phyloP scores from a whole-genome alignment of 495 filamentous ascomycete species.

The Oidiodendron maius region DNA sequence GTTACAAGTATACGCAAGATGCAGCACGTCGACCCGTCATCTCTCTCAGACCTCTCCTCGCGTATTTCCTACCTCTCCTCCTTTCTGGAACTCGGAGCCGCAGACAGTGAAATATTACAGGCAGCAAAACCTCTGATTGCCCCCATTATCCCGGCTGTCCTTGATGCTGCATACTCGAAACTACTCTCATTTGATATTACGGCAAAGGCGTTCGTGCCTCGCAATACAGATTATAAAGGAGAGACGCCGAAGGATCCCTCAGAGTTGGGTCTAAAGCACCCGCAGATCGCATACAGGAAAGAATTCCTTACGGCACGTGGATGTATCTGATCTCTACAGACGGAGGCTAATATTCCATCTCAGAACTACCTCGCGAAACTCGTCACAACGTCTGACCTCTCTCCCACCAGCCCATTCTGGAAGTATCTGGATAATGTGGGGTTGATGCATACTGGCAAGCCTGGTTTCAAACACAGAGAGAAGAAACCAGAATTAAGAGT shows the following conservation, averaged over 20 bases:
- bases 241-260: conserved; percentile 19
- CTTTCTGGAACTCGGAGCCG: conserved; percentile 29
- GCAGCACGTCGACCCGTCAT: conserved; percentile 28
- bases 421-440: conserved; percentile 36
- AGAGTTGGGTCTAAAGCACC: conserved; percentile 28
- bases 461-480: conserved; percentile 31
- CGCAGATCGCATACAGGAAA: conserved; percentile 33
- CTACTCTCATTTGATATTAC: conserved; percentile 13
- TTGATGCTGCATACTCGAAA: conserved; percentile 33
- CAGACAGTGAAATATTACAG: conserved; percentile 27
- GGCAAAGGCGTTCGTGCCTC: neutral
- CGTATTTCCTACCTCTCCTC: conserved; percentile 27
- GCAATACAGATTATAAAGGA: conserved; percentile 20
- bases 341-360: neutral
- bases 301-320: conserved; percentile 27
- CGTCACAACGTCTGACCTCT: conserved; percentile 17
- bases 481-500: conserved; percentile 30
- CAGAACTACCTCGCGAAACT: conserved; percentile 24
- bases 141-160: conserved; percentile 28
- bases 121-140: conserved; percentile 25
- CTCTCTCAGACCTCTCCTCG: conserved; percentile 22
- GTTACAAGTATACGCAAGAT: no score
- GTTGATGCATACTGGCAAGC: conserved; percentile 33
- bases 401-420: conserved; percentile 17
- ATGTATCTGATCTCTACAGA: neutral